Conservation (phyloP, 176 grass and related monocot genomes). For the Oryza meridionalis region DNA sequence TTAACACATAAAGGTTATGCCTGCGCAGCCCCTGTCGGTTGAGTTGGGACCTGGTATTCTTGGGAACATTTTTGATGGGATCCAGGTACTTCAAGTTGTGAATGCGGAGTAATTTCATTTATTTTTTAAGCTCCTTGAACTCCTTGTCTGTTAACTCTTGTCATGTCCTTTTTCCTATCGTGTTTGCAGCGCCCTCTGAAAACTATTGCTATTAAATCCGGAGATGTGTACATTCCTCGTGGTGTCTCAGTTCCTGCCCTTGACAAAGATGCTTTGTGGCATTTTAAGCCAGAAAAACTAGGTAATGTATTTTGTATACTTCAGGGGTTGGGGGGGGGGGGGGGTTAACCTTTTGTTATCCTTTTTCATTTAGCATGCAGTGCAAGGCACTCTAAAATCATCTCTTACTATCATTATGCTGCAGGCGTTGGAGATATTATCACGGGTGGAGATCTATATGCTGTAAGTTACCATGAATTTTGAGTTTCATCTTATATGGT, state of each 20-base stretch:
- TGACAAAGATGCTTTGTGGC: constrained; percentile 83
- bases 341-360: neutral
- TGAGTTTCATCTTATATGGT: constrained; percentile 4
- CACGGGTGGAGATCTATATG: constrained; percentile 73
- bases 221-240: constrained; percentile 94
- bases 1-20: constrained; percentile 26
- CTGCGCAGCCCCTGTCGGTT: constrained; percentile 78
- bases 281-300: constrained; percentile 73
- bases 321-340: neutral
- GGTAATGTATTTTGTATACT: constrained; percentile 44
- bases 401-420: constrained; percentile 40
- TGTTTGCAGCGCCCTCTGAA: constrained; percentile 72
- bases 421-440: constrained; percentile 65
- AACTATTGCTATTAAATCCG: constrained; percentile 88
- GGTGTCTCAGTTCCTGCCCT: constrained; percentile 92
- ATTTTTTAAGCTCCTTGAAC: neutral
- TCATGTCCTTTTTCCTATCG: neutral
- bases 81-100: constrained; percentile 55
- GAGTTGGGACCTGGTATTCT: constrained; percentile 93
- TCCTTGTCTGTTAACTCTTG: neutral
- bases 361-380: constrained; percentile 4
- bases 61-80: constrained; percentile 97
- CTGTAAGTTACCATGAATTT: constrained; percentile 50
- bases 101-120: neutral
- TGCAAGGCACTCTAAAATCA: constrained; percentile 14